Percentiles rank a stretch among this genome's conserved stretches.
phyloP scores from a whole-genome alignment of 2,329 filamentous ascomycete genomes.

The Harringtonia aguacate region DNA sequence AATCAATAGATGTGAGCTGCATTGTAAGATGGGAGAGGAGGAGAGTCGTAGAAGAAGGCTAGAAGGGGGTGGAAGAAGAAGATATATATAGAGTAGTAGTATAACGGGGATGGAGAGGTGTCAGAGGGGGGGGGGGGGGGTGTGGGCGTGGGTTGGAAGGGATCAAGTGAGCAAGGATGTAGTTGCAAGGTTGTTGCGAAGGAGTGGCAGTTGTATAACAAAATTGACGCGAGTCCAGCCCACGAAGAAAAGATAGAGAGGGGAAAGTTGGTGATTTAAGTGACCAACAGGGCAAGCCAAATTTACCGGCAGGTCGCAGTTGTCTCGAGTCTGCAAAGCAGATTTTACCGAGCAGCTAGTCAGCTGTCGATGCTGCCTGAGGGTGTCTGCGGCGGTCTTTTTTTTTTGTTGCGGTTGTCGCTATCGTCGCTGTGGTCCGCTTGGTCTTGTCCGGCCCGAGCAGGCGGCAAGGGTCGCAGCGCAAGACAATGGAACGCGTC shows the following conservation, averaged over 20 bases:
- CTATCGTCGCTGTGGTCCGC: neutral
- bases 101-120: neutral
- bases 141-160: too few species aligned
- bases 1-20: conserved; percentile 3
- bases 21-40: conserved; percentile 6
- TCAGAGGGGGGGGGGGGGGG: too few species aligned
- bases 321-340: too few species aligned
- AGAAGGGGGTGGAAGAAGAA: neutral
- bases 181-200: neutral
- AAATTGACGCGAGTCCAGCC: conserved; percentile 11
- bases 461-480: conserved; percentile 8
- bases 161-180: neutral
- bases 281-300: neutral
- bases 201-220: neutral
- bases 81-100: neutral
- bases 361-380: too few species aligned
- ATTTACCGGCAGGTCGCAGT: too few species aligned
- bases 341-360: too few species aligned
- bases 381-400: neutral
- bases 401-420: too few species aligned
- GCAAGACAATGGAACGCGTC: neutral
- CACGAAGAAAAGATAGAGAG: conserved; percentile 4
- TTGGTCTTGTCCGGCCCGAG: conserved; percentile 5
- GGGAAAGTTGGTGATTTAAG: conserved; percentile 3
- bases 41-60: neutral